These are phyloP conservation scores for Inga laurina DNA, from an alignment of 306 rosid species.

Conservation along the genomic window DNA sequence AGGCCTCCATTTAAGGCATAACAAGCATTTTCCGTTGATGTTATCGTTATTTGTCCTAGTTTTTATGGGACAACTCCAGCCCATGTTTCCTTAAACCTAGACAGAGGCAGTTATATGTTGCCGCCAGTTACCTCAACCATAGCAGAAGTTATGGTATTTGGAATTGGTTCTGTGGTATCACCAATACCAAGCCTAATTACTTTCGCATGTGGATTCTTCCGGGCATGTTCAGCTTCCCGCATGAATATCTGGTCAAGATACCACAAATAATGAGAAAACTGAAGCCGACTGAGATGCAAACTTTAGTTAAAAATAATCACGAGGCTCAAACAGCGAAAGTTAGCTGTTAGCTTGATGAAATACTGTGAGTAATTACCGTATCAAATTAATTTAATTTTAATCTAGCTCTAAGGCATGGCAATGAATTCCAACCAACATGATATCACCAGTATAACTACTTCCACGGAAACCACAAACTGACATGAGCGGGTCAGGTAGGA, in stretches of 20 bases:
- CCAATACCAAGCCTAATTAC: constrained; percentile 67
- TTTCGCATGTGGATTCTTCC: constrained; percentile 49
- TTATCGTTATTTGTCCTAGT: background rate
- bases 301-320: background rate
- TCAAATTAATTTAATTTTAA: background rate
- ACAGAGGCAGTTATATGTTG: background rate
- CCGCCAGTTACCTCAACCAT: constrained; percentile 60
- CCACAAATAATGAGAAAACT: background rate
- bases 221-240: constrained; percentile 43
- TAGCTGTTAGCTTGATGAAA: background rate
- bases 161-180: constrained; percentile 71
- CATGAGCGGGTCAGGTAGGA: background rate
- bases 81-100: background rate
- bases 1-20: background rate
- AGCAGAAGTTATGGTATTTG: constrained; percentile 53
- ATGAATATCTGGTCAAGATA: constrained; percentile 42
- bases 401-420: background rate
- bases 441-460: background rate
- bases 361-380: background rate
- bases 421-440: background rate
- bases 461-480: background rate
- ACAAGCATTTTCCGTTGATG: background rate
- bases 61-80: background rate
- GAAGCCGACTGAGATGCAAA: background rate
- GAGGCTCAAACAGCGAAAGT: background rate